Evolutionary conservation across 1,284 basidiomycete species (phyloP), one percentile per base, ranked within the genome.

Genomic region (Xerocomus minutiporus): DNA sequence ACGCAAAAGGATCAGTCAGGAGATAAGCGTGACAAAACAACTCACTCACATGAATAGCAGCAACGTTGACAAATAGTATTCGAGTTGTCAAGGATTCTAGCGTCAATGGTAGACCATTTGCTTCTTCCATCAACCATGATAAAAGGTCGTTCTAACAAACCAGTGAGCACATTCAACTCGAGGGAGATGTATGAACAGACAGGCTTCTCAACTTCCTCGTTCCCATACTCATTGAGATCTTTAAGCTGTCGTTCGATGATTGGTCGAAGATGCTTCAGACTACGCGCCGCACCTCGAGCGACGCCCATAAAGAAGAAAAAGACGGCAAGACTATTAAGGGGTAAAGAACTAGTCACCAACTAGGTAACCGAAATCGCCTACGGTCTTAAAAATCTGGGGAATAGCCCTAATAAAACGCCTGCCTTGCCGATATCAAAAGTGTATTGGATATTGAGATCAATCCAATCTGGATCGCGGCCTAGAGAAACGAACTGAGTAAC

Each of bases 81-180:
- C 67, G 62, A 8, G 54, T 53, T 0, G 67, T 64, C 20, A 79
- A 54, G 8, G 62, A 63, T 31, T 62, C 53, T 1, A 68, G 50
- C 0, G 62, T 44, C 26, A 60, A 63, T 36, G 74, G 66, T 4
- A 67, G 57, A 8, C 63, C 66, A 4, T 68, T 58, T 3, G 70
- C 68, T 15, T 64, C 67, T n/a, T 77, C 73, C 46, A 79, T 67
- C 15, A 78, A 50, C 78, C 77, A 80, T 35, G 64, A 68, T 13
- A 81, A 54, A 39, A 74, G 50, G 50, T 76, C 74, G 49, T 73
- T 71, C 72, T 44, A 28, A 32, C 15, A 41, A 32, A 29, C 4
- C 11, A 35, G 4, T 49, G n/a, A 52, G 32, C 13, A n/a, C 13
- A 78, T 48, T 60, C 63, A 5, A 78, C 12, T 4, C 9, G 55